phyloP scores from a whole-genome alignment of 768 basidiomycete species.

The Coprinopsis marcescibilis region DNA sequence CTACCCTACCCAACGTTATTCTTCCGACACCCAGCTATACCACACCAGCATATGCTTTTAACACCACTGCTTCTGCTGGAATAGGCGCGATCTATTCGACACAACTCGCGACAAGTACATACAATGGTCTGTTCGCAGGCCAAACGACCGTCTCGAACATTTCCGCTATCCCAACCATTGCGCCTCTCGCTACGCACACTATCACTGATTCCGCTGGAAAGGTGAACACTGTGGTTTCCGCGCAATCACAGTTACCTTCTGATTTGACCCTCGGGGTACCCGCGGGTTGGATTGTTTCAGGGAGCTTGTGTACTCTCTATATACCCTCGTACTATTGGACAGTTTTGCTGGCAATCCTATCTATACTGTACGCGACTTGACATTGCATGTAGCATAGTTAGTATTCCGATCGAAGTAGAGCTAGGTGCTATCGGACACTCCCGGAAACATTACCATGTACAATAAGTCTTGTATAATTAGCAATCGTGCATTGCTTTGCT shows the following conservation, averaged over 20 bases:
- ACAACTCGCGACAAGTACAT: slow-evolving; percentile 69
- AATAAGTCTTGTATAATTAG: too few relatives aligned
- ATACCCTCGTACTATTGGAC: too few relatives aligned
- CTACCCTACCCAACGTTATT: slow-evolving; percentile 67
- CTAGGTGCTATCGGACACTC: too few relatives aligned
- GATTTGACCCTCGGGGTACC: slow-evolving; percentile 60
- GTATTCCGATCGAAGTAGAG: too few relatives aligned
- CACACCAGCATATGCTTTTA: slow-evolving; percentile 62
- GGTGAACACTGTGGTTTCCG: slow-evolving; percentile 49
- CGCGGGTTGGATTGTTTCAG: slow-evolving; percentile 45
- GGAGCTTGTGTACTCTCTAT: too few relatives aligned
- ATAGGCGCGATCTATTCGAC: slow-evolving; percentile 51
- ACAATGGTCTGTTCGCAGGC: slow-evolving; percentile 49
- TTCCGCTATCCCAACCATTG: slow-evolving; percentile 47
- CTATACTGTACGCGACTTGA: too few relatives aligned
- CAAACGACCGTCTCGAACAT: slow-evolving; percentile 40
- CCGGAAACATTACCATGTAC: too few relatives aligned
- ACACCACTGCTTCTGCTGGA: slow-evolving; percentile 53
- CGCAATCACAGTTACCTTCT: slow-evolving; percentile 35
- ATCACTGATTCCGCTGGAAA: slow-evolving; percentile 51
- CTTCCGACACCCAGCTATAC: slow-evolving; percentile 59
- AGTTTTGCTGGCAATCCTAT: too few relatives aligned
- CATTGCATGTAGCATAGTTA: too few relatives aligned
- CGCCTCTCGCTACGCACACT: slow-evolving; percentile 49
- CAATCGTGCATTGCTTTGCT: too few relatives aligned